phyloP scores from a whole-genome alignment of 331 rosid species.

The Malus hybrid region DNA sequence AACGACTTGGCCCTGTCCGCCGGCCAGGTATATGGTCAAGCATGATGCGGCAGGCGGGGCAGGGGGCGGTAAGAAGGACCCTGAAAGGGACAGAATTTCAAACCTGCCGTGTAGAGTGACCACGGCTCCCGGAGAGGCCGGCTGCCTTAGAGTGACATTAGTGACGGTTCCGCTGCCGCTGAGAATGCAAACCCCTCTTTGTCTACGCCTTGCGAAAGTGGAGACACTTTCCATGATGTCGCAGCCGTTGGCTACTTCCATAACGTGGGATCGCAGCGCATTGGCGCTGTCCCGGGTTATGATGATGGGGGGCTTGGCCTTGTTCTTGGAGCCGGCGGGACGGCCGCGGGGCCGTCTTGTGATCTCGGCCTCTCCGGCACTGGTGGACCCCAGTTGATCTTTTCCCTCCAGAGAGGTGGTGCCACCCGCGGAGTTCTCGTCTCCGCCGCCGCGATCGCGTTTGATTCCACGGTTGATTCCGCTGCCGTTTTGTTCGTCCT shows the following conservation, averaged over 20 bases:
- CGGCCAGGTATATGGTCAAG: conserved; percentile 69
- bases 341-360: conserved; percentile 76
- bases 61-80: conserved; percentile 86
- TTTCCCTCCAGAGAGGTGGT: conserved; percentile 20
- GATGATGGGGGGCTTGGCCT: conserved; percentile 89
- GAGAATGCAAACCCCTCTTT: conserved; percentile 77
- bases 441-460: conserved; percentile 67
- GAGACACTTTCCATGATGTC: conserved; percentile 81
- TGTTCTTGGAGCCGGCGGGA: conserved; percentile 89
- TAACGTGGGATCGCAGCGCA: conserved; percentile 82
- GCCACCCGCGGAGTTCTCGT: conserved; percentile 20
- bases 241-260: conserved; percentile 71
- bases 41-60: conserved; percentile 79
- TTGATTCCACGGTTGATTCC: conserved; percentile 42
- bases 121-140: conserved; percentile 74
- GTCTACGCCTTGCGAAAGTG: conserved; percentile 63
- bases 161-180: conserved; percentile 87
- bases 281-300: conserved; percentile 92
- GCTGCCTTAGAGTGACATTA: conserved; percentile 81
- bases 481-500: conserved; percentile 54
- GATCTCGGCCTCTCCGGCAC: conserved; percentile 27
- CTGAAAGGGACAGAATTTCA: conserved; percentile 75
- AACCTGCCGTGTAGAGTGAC: conserved; percentile 83
- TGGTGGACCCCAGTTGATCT: conserved; percentile 23
- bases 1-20: conserved; percentile 88